Percentiles rank a stretch among this genome's conserved stretches.
These are phyloP conservation scores for Microstegium vimineum DNA, from an alignment of 176 grass and related monocot species.

Conservation along the genomic window DNA sequence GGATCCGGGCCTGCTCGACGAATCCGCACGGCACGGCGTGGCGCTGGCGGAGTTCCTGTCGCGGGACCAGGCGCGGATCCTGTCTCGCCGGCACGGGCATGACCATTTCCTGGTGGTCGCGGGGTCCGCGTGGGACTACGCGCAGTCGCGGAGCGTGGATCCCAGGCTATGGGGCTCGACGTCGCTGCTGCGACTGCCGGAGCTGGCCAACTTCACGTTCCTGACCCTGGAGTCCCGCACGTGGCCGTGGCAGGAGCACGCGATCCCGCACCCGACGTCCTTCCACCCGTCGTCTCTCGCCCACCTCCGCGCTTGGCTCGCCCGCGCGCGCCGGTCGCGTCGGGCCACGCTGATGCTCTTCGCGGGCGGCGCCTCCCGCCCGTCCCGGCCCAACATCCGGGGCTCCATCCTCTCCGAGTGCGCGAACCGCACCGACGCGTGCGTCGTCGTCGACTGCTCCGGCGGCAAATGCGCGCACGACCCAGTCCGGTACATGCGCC, in stretches of 20 bases:
- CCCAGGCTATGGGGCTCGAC: conserved; percentile 52
- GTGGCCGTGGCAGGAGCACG: conserved; percentile 92
- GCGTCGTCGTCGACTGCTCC: conserved; percentile 64
- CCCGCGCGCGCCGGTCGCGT: conserved; percentile 32
- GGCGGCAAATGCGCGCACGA: conserved; percentile 36
- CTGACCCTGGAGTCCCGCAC: conserved; percentile 55
- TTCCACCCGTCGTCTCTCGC: conserved; percentile 55
- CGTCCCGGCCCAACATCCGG: conserved; percentile 51
- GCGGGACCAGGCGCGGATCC: conserved; percentile 28
- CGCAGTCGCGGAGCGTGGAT: conserved; percentile 31
- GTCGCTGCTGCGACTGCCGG: conserved; percentile 56
- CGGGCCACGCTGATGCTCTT: conserved; percentile 53
- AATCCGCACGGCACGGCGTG: conserved; percentile 42
- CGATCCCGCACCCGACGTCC: conserved; percentile 61
- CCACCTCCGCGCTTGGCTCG: conserved; percentile 47
- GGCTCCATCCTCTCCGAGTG: conserved; percentile 56
- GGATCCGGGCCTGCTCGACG: conserved; percentile 30
- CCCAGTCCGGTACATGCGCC: conserved; percentile 37
- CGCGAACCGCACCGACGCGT: conserved; percentile 38
- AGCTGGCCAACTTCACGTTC: conserved; percentile 67
- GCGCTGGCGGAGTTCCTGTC: conserved; percentile 44
- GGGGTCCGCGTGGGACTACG: conserved; percentile 71
- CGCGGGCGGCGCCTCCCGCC: conserved; percentile 26
- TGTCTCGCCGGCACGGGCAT: conserved; percentile 47
- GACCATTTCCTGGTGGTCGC: conserved; percentile 75